Conservation (phyloP, 768 basidiomycete species). For the Panus rudis region DNA sequence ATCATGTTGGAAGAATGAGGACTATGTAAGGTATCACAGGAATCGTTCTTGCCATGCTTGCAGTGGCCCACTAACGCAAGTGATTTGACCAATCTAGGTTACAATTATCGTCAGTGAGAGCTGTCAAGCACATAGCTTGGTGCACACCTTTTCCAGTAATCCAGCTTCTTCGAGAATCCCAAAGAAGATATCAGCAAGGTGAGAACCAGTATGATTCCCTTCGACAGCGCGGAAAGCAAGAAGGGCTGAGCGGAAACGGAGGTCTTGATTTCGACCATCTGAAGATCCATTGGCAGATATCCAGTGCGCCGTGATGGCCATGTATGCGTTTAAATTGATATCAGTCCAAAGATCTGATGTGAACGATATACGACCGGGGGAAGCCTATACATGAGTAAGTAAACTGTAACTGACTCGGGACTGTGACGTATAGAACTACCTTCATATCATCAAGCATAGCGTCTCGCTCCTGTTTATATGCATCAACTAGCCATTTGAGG, state of each 20-base stretch:
- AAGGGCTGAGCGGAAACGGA: constrained; percentile 24
- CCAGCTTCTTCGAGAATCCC: constrained; percentile 15
- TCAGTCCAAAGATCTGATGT: constrained; percentile 23
- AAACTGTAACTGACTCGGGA: too few relatives aligned
- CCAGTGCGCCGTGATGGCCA: constrained; percentile 39
- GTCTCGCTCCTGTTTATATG: background rate
- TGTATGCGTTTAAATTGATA: constrained; percentile 26
- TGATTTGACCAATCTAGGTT: constrained; percentile 32
- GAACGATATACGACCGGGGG: constrained; percentile 2
- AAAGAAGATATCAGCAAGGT: constrained; percentile 29
- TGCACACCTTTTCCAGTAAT: constrained; percentile 16
- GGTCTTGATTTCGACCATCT: constrained; percentile 7
- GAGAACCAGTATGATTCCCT: constrained; percentile 30
- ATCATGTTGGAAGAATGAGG: too few relatives aligned
- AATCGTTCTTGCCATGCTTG: too few relatives aligned
- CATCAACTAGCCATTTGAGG: constrained; percentile 1
- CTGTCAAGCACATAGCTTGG: constrained; percentile 9
- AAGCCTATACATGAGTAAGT: too few relatives aligned
- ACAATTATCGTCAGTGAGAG: constrained; percentile 17
- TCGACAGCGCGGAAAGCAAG: constrained; percentile 31
- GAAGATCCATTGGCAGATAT: too few relatives aligned
- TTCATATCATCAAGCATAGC: too few relatives aligned
- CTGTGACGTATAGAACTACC: too few relatives aligned
- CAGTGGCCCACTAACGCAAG: constrained; percentile 22
- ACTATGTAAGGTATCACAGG: too few relatives aligned